These are phyloP conservation scores for Cyclotella atomus DNA, from an alignment of 108 stramenopile genomes.

Conservation along the genomic window DNA sequence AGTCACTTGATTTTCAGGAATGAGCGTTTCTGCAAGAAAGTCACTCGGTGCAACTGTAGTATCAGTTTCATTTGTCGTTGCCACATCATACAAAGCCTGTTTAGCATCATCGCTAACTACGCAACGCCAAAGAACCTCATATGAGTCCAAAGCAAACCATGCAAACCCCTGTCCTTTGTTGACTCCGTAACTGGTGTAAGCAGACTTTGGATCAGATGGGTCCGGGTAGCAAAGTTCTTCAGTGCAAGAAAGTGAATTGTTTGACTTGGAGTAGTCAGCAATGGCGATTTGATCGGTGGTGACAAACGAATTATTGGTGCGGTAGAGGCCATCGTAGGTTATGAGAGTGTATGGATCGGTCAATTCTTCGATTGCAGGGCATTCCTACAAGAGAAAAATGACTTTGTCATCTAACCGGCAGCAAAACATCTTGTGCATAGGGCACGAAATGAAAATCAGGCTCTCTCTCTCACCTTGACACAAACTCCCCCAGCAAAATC, in stretches of 20 bases:
- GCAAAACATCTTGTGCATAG: too few species aligned
- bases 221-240: constrained; percentile 54
- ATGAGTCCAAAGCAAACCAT: constrained; percentile 71
- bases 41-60: background rate
- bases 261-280: constrained; percentile 51
- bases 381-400: constrained; percentile 15
- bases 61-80: constrained; percentile 16
- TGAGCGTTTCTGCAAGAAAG: background rate
- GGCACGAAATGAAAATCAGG: background rate
- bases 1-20: constrained; percentile 7
- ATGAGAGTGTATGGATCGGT: constrained; percentile 65
- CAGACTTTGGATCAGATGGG: constrained; percentile 17
- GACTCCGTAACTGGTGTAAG: constrained; percentile 59
- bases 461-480: constrained; percentile 41
- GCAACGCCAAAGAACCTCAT: constrained; percentile 58
- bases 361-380: constrained; percentile 35
- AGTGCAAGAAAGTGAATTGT: constrained; percentile 50
- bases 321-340: constrained; percentile 69
- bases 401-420: background rate
- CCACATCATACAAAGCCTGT: constrained; percentile 36
- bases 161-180: constrained; percentile 65
- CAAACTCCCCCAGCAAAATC: constrained; percentile 74
- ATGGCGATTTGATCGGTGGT: constrained; percentile 48
- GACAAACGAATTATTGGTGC: constrained; percentile 31
- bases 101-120: constrained; percentile 56